Conservation (phyloP, 1,284 basidiomycete species). For the Apiotrichum siamense region DNA sequence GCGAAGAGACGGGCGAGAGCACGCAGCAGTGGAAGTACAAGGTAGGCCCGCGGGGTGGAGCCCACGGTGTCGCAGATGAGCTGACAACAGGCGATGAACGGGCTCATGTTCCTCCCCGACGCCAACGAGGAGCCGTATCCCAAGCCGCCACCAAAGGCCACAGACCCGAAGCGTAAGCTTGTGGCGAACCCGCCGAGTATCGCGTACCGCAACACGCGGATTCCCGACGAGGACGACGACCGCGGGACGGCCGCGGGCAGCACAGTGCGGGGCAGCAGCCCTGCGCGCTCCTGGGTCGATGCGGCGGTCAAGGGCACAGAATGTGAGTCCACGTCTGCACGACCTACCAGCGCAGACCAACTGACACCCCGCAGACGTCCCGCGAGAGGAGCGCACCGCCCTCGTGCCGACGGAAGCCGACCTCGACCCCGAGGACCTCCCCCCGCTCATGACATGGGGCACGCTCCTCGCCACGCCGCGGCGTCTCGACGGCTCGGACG, state of each 20-base stretch:
- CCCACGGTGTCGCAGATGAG: neutral
- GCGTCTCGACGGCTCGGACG: conserved; percentile 60
- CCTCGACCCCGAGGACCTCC: conserved; percentile 68
- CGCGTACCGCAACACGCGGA: conserved; percentile 69
- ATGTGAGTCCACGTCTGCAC: conserved; percentile 33
- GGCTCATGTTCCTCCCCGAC: conserved; percentile 87
- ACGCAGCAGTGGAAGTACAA: conserved; percentile 85
- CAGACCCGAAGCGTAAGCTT: neutral
- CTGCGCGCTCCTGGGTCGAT: conserved; percentile 75
- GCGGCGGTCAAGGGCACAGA: conserved; percentile 73
- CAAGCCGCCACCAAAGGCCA: neutral
- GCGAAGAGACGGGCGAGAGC: conserved; percentile 47
- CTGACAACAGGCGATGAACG: conserved; percentile 52
- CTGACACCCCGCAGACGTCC: conserved; percentile 5
- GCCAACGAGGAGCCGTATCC: conserved; percentile 72
- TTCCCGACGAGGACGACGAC: conserved; percentile 57
- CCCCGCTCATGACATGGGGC: conserved; percentile 90
- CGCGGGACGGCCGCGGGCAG: conserved; percentile 46
- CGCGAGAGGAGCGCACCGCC: neutral
- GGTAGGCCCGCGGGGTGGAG: conserved; percentile 47
- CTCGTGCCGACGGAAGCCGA: conserved; percentile 9
- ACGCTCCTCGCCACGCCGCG: conserved; percentile 69
- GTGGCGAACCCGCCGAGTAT: conserved; percentile 58
- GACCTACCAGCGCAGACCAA: too few relatives aligned
- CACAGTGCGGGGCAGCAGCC: conserved; percentile 62